Evolutionary conservation across 2,329 filamentous ascomycete genomes (phyloP).

Genomic region (Ascomycota sp.): DNA sequence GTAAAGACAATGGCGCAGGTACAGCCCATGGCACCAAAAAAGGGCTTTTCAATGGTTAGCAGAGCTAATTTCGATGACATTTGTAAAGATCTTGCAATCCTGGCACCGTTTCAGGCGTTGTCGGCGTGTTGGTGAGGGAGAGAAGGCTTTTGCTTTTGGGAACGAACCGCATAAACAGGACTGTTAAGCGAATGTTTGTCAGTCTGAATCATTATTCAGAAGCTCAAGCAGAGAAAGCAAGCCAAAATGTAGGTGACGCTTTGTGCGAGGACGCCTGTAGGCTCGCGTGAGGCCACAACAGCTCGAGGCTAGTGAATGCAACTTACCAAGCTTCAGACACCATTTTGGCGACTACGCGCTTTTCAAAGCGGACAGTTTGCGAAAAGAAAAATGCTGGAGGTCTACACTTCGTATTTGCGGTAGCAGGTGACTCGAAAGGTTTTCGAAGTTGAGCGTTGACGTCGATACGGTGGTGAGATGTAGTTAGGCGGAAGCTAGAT

Average conservation of each 20-base stretch:
- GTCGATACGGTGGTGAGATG: too few relatives aligned
- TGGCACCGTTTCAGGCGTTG: too few relatives aligned
- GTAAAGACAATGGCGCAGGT: constrained; percentile 93
- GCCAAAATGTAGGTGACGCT: constrained; percentile 1
- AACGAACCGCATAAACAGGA: constrained; percentile 97
- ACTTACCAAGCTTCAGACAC: constrained; percentile 64
- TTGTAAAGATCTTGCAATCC: too few relatives aligned
- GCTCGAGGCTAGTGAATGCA: constrained; percentile 9
- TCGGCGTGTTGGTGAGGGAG: too few relatives aligned
- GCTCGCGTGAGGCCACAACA: background rate
- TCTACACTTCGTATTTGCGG: too few relatives aligned
- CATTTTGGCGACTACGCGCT: constrained; percentile 34
- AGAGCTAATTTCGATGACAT: constrained; percentile 5
- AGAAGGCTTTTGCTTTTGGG: background rate
- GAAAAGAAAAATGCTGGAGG: background rate
- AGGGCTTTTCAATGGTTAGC: constrained; percentile 34
- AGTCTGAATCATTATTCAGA: background rate
- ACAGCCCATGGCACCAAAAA: constrained; percentile 96
- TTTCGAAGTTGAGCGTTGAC: too few relatives aligned
- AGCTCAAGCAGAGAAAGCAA: constrained; percentile 2
- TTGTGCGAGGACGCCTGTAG: constrained; percentile 7
- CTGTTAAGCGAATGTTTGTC: constrained; percentile 22
- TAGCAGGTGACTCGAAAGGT: too few relatives aligned
- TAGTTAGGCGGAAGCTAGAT: too few relatives aligned
- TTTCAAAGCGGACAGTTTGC: constrained; percentile 2